phyloP scores from a whole-genome alignment of 1,284 basidiomycete genomes.

The Austropuccinia psidii region DNA sequence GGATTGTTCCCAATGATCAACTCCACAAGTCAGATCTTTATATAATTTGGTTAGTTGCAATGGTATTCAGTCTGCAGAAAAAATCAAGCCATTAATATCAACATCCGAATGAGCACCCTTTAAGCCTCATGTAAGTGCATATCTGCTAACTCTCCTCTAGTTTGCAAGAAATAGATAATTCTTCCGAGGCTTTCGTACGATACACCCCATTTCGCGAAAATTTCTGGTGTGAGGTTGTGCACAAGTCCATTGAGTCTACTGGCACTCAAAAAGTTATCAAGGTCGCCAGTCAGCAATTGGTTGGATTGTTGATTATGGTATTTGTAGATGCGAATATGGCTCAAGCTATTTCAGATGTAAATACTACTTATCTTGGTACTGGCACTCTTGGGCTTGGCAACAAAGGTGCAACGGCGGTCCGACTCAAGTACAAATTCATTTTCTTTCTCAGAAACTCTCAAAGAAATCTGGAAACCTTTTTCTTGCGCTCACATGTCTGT shows the following conservation, averaged over 20 bases:
- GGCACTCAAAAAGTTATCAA: constrained; percentile 20
- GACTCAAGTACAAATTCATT: neutral
- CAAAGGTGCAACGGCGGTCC: constrained; percentile 29
- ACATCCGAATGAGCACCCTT: neutral
- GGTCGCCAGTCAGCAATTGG: constrained; percentile 31
- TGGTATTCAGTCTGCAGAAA: neutral
- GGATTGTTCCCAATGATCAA: constrained; percentile 10
- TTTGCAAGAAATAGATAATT: constrained; percentile 33
- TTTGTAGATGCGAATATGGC: neutral
- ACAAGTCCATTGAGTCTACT: constrained; percentile 12
- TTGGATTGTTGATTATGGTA: constrained; percentile 27
- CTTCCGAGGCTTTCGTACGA: constrained; percentile 21
- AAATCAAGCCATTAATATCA: neutral
- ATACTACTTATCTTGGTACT: constrained; percentile 29
- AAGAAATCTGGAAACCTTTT: too few relatives aligned
- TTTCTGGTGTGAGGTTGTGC: constrained; percentile 21
- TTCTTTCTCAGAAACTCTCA: too few relatives aligned
- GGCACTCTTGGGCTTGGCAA: constrained; percentile 31
- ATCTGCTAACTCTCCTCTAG: neutral
- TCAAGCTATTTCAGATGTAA: constrained; percentile 15
- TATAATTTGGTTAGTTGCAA: constrained; percentile 26
- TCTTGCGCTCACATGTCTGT: neutral
- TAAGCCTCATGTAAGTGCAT: neutral
- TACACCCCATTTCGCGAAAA: constrained; percentile 15
- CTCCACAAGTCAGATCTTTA: constrained; percentile 11